phyloP scores from a whole-genome alignment of 768 basidiomycete genomes.

The Tulasnella sp. region DNA sequence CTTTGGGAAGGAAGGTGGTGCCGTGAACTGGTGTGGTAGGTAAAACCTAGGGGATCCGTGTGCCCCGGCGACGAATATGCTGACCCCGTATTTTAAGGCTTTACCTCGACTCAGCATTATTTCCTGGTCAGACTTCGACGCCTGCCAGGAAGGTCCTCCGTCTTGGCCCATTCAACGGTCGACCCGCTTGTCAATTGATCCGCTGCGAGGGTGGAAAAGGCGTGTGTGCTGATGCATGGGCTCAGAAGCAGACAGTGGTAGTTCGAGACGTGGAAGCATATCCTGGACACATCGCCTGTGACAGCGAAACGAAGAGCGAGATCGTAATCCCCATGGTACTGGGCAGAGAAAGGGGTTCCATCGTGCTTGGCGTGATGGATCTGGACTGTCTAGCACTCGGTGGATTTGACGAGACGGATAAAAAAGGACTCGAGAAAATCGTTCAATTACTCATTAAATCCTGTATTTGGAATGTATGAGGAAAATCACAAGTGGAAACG shows the following conservation, averaged over 20 bases:
- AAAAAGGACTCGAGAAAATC: constrained; percentile 66
- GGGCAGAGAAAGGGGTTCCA: constrained; percentile 12
- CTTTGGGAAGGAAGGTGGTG: constrained; percentile 55
- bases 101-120: constrained; percentile 62
- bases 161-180: constrained; percentile 75
- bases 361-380: constrained; percentile 52
- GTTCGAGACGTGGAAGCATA: constrained; percentile 72
- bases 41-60: not conserved
- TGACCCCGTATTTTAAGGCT: constrained; percentile 66
- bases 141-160: constrained; percentile 37
- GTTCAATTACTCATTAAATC: constrained; percentile 47
- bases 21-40: constrained; percentile 93
- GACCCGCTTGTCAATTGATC: constrained; percentile 86
- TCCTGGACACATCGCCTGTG: constrained; percentile 92
- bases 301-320: constrained; percentile 83
- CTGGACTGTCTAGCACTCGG: constrained; percentile 67
- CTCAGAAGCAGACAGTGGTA: constrained; percentile 48
- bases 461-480: constrained; percentile 14
- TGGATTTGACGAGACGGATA: constrained; percentile 74
- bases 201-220: constrained; percentile 51
- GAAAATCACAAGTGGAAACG: not conserved
- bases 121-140: constrained; percentile 36
- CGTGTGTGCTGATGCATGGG: constrained; percentile 77
- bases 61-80: not conserved
- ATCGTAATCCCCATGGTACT: constrained; percentile 72